Base-by-base conservation (phyloP, 805 yeast species). In the Trichomonascus vanleenenianus region DNA sequence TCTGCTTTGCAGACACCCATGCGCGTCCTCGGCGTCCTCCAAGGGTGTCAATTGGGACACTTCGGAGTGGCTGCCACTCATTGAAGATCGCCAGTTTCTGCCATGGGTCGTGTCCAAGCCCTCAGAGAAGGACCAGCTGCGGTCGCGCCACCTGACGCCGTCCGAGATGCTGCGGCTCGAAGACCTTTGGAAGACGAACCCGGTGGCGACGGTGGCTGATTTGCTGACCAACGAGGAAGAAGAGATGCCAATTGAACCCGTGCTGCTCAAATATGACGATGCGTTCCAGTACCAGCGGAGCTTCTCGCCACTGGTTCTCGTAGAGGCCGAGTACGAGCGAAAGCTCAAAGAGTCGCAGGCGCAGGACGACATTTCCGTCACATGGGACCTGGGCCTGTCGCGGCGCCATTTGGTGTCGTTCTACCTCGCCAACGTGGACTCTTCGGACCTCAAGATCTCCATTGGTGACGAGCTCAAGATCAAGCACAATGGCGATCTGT, bases 21-120 rank as follows among this genome's bases (percentile, higher is more conserved):
- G 97, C 63, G 64, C 70, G 3, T 50, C 60, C 3, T 51, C 53
- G 15, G 45, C 64, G 4, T 48, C 64, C 6, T 81, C 95, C 1
- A 80, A 83, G 52, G 86, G 83, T 61, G 66, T 74, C 25, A 79
- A 81, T 56, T 89, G 96, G 97, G 95, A 87, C 56, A 81, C 89
- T 0, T 75, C 72, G 36, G 83, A 84, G 49, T 89, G 97, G 97
- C 86, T 83, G 57, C 75, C 96, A 0, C 67, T 89, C 45, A 85
- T 89, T 46, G 91, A 83, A 52, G 82, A 86, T 52, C 72, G 94
- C 33, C 81, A 77, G 51, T 76, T 89, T 47, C 67, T 89, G 46
- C 68, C 86, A 1, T 89, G 96, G 96, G 76, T 89, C 10, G 89
- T 87, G 0, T 68, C 78, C 2, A 71, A 67, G 2, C 95, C 96